phyloP scores from a whole-genome alignment of 306 rosid genomes.

The Clitoria ternatea region DNA sequence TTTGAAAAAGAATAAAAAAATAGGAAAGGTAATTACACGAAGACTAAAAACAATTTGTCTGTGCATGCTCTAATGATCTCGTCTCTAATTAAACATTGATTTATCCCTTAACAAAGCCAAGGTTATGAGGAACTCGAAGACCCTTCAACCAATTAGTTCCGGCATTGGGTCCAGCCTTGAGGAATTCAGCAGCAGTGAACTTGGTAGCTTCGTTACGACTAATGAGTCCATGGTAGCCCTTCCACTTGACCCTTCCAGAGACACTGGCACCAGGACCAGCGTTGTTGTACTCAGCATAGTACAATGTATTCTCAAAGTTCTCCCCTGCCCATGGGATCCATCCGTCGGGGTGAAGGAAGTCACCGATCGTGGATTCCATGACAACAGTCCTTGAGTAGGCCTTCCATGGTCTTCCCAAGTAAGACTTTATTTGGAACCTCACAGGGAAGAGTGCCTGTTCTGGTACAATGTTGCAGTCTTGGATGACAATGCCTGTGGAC shows the following conservation, averaged over 20 bases:
- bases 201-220: slow-evolving; percentile 32
- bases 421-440: slow-evolving; percentile 35
- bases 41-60: neutral
- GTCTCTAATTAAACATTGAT: too few relatives aligned
- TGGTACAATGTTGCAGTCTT: slow-evolving; percentile 50
- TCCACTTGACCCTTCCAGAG: slow-evolving; percentile 48
- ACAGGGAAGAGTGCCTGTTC: slow-evolving; percentile 31
- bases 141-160: slow-evolving; percentile 32
- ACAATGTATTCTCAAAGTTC: slow-evolving; percentile 17
- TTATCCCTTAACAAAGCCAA: neutral
- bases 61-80: too few relatives aligned
- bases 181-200: slow-evolving; percentile 33
- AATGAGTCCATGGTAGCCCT: slow-evolving; percentile 32
- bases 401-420: slow-evolving; percentile 75
- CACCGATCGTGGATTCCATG: slow-evolving; percentile 54
- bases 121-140: slow-evolving; percentile 12
- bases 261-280: slow-evolving; percentile 49
- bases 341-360: slow-evolving; percentile 41
- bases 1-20: too few relatives aligned
- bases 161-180: neutral
- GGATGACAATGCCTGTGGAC: slow-evolving; percentile 44
- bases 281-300: slow-evolving; percentile 54
- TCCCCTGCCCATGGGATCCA: slow-evolving; percentile 40
- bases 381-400: slow-evolving; percentile 38
- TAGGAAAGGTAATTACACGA: slow-evolving; percentile 2